Conservation (phyloP, 2,329 filamentous ascomycete genomes). For the Ophiostoma fasciatum region DNA sequence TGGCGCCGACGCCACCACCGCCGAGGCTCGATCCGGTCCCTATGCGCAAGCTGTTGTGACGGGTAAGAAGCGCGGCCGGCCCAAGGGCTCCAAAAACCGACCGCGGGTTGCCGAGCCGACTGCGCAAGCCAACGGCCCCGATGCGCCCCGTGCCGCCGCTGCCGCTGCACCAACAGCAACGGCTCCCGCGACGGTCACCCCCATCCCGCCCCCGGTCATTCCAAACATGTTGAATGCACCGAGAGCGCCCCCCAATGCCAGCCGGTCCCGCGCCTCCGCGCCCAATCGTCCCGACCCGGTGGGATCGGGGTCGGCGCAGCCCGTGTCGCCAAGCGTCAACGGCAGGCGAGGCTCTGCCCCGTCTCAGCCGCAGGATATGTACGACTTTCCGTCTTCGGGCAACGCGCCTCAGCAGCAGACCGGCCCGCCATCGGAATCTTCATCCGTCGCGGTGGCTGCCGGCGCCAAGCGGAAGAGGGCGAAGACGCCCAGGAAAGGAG, state of each 20-base stretch:
- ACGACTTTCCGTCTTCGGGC: not conserved
- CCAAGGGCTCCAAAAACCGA: constrained; percentile 38
- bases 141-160: not conserved
- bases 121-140: not conserved
- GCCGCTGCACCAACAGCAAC: no score
- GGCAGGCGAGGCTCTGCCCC: no score
- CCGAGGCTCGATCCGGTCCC: not conserved
- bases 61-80: constrained; percentile 29
- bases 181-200: constrained; percentile 10
- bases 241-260: constrained; percentile 18
- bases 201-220: constrained; percentile 12
- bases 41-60: constrained; percentile 1
- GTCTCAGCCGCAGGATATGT: not conserved
- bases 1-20: not conserved
- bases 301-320: not conserved
- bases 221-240: constrained; percentile 8
- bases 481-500: no score
- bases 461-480: constrained; percentile 19
- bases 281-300: constrained; percentile 16
- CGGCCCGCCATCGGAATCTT: not conserved
- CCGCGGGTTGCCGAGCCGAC: constrained; percentile 1
- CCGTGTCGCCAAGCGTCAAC: not conserved
- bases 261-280: constrained; percentile 24
- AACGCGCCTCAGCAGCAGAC: constrained; percentile 1
- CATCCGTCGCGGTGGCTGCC: constrained; percentile 1